Evolutionary conservation across 2,329 filamentous ascomycete species (phyloP).

Genomic region (Blastomyces silverae): DNA sequence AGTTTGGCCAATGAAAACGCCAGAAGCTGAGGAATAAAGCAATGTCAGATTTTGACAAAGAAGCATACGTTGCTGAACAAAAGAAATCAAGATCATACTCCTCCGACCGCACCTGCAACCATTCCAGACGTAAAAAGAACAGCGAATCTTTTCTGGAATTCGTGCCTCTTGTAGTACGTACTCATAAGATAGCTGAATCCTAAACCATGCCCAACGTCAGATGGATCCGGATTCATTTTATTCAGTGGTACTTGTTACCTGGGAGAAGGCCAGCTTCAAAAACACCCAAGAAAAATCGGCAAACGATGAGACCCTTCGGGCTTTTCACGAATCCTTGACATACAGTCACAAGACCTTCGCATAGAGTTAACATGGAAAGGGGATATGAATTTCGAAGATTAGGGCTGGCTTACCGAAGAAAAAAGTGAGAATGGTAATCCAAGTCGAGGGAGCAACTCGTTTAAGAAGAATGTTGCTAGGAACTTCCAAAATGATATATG

Average conservation of each 20-base stretch:
- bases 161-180: slow-evolving; percentile 37
- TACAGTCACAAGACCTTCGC: slow-evolving; percentile 39
- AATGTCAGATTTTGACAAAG: slow-evolving; percentile 1
- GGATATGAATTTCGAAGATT: background rate
- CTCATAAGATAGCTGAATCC: slow-evolving; percentile 33
- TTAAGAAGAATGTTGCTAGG: slow-evolving; percentile 46
- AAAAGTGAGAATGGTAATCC: slow-evolving; percentile 40
- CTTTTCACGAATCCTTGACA: slow-evolving; percentile 39
- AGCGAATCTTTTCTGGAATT: slow-evolving; percentile 36
- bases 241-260: slow-evolving; percentile 21
- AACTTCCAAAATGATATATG: slow-evolving; percentile 43
- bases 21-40: slow-evolving; percentile 44
- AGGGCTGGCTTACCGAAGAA: slow-evolving; percentile 31
- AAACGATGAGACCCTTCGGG: slow-evolving; percentile 36
- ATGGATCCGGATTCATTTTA: background rate
- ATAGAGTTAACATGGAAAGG: slow-evolving; percentile 19
- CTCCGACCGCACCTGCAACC: slow-evolving; percentile 37
- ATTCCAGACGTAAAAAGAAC: slow-evolving; percentile 35
- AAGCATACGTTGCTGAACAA: background rate
- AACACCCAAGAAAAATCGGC: slow-evolving; percentile 33
- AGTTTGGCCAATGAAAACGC: slow-evolving; percentile 40
- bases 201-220: slow-evolving; percentile 15
- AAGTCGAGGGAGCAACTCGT: slow-evolving; percentile 37
- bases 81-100: slow-evolving; percentile 24
- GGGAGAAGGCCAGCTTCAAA: slow-evolving; percentile 38